A percentile compares a stretch with the other conserved stretches of the same genome.
Evolutionary conservation across 176 grass and related monocot genomes (phyloP).

Genomic region (Raddia guianensis): DNA sequence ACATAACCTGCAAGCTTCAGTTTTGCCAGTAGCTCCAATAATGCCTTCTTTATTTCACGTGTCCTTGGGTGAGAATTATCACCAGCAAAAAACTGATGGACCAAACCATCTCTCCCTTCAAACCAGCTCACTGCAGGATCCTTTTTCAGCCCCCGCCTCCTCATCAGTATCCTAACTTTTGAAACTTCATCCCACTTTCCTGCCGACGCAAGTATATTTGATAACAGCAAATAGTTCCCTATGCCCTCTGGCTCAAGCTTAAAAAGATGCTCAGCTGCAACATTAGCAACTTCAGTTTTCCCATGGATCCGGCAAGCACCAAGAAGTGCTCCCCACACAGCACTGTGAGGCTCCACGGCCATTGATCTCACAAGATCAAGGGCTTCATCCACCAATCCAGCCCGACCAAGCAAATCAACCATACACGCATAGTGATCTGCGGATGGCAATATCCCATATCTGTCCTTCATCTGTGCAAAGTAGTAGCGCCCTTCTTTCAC

Average conservation of each 20-base stretch:
- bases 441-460: constrained; percentile 63
- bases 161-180: constrained; percentile 67
- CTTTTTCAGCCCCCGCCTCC: constrained; percentile 55
- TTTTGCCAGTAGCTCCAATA: constrained; percentile 41
- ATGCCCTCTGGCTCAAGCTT: constrained; percentile 68
- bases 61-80: constrained; percentile 60
- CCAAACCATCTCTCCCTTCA: constrained; percentile 61
- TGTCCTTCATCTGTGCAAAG: constrained; percentile 69
- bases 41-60: constrained; percentile 54
- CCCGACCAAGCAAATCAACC: constrained; percentile 74
- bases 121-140: constrained; percentile 70
- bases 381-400: constrained; percentile 67
- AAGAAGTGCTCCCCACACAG: constrained; percentile 65
- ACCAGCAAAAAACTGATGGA: constrained; percentile 73
- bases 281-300: constrained; percentile 53
- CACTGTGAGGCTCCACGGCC: constrained; percentile 55
- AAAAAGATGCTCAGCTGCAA: constrained; percentile 69
- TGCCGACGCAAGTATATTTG: constrained; percentile 64
- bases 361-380: constrained; percentile 68
- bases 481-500: constrained; percentile 67
- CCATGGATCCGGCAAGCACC: constrained; percentile 70
- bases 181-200: constrained; percentile 73
- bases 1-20: constrained; percentile 58
- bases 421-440: constrained; percentile 76
- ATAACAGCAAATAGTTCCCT: constrained; percentile 69